Evolutionary conservation across 805 yeast species (phyloP), one percentile per base, ranked within the genome.

Genomic region (Cyberlindnera bimundalis): DNA sequence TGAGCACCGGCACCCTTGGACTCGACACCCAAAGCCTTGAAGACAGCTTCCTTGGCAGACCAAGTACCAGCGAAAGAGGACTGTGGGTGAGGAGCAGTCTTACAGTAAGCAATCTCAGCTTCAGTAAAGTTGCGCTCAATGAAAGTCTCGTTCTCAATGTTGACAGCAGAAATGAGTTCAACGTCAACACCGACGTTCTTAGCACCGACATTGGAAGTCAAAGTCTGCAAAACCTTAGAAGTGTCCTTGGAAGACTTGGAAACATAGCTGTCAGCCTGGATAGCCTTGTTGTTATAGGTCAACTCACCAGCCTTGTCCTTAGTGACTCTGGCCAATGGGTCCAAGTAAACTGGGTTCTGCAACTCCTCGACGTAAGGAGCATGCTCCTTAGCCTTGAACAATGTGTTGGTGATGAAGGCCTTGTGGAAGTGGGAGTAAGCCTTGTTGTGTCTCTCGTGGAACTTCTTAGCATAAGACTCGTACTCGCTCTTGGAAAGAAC

Each of bases 41-140:
- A 93, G 26, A 90, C 97, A 31, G 99, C 99, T 71, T 93, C 99
- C 70, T 93, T 93, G 33, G 99, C 99, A 23, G 96, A 87, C 99
- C 99, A 93, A 32, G 95, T 84, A 35, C 99, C 99, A 20, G 99
- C 89, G 66, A 76, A 93, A 4, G 97, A 87, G 12, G 98, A 87
- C 58, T 79, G 84, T 37, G 93, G 86, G 51, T 74, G 74, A 31
- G 97, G 73, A 24, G 96, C 79, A 25, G 70, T 60, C 45, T 65
- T 52, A 65, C 97, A 89, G 73, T 93, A 93, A 26, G 68, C 71
- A 52, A 82, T 81, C 71, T 93, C 99, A 14, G 66, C 70, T 7
- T 61, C 70, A 33, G 98, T 90, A 74, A 90, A 93, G 74, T 93
- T 93, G 61, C 98, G 80, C 65, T 83, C 89, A 44, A 95, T 62